A percentile compares a stretch with the other conserved stretches of the same genome.
Evolutionary conservation across 2,329 filamentous ascomycete genomes (phyloP).

Genomic region (Pseudogymnoascus sp.): DNA sequence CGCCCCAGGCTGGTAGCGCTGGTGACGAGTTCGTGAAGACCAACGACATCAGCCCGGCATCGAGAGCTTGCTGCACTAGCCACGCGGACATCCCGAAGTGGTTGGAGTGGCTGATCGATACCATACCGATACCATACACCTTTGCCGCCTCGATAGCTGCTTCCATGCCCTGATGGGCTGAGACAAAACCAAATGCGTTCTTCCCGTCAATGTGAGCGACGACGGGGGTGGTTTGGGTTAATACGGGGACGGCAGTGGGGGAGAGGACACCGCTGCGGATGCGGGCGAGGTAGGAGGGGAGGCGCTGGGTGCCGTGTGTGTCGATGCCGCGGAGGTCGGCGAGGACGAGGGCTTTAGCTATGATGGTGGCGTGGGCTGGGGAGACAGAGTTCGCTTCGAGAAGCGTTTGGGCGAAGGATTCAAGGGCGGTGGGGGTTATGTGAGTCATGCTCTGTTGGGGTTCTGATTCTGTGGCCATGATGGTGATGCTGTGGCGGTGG

Average conservation of each 20-base stretch:
- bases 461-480: slow-evolving; percentile 2
- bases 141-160: slow-evolving; percentile 59
- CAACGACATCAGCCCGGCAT: slow-evolving; percentile 56
- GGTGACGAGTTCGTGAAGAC: slow-evolving; percentile 30
- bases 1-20: slow-evolving; percentile 29
- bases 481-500: background rate
- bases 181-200: slow-evolving; percentile 70
- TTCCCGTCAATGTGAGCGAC: slow-evolving; percentile 59
- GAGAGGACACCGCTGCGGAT: slow-evolving; percentile 63
- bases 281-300: slow-evolving; percentile 69
- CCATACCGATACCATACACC: slow-evolving; percentile 64
- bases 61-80: slow-evolving; percentile 68
- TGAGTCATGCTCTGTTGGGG: background rate
- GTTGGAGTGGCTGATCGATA: slow-evolving; percentile 66
- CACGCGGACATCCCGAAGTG: slow-evolving; percentile 81
- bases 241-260: slow-evolving; percentile 46
- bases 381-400: slow-evolving; percentile 55
- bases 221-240: slow-evolving; percentile 58
- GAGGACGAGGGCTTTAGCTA: slow-evolving; percentile 61
- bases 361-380: slow-evolving; percentile 46
- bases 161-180: slow-evolving; percentile 57
- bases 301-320: slow-evolving; percentile 69
- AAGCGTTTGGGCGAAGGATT: slow-evolving; percentile 42
- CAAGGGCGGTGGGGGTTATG: background rate
- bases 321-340: slow-evolving; percentile 74